Conservation (phyloP, 2,329 filamentous ascomycete genomes). For the Talaromyces sp. region DNA sequence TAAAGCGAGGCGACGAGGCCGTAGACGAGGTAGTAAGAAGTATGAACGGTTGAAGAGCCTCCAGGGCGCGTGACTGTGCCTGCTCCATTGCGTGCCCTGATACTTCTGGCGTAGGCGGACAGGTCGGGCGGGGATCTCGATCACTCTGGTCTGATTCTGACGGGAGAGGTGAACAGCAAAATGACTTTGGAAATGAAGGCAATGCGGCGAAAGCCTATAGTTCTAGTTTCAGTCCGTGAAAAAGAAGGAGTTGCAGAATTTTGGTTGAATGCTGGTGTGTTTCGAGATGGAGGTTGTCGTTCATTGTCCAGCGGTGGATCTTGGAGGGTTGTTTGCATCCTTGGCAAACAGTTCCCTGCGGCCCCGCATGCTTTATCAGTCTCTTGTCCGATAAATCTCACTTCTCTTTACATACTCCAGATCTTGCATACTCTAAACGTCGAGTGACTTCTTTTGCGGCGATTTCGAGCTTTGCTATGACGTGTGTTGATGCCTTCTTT, state of each 20-base stretch:
- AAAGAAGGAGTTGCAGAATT: background rate
- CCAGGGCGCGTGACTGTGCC: constrained; percentile 48
- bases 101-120: background rate
- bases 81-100: constrained; percentile 37
- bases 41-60: constrained; percentile 74
- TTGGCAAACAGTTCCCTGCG: background rate
- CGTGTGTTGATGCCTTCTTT: too few species aligned
- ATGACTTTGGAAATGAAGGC: background rate
- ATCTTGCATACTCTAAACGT: too few species aligned
- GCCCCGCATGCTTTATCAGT: too few species aligned
- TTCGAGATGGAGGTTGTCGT: background rate
- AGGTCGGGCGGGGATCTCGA: background rate
- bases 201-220: background rate
- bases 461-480: too few species aligned
- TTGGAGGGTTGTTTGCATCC: background rate
- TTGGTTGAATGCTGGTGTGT: background rate
- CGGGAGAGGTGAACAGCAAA: background rate
- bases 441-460: too few species aligned
- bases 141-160: background rate
- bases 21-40: constrained; percentile 79
- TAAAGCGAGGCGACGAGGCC: constrained; percentile 66
- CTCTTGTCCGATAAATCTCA: too few species aligned
- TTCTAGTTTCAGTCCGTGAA: background rate
- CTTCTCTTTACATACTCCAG: too few species aligned
- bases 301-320: background rate